Evolutionary conservation across 2,329 filamentous ascomycete species (phyloP).

Genomic region (Epichloe hybrida): DNA sequence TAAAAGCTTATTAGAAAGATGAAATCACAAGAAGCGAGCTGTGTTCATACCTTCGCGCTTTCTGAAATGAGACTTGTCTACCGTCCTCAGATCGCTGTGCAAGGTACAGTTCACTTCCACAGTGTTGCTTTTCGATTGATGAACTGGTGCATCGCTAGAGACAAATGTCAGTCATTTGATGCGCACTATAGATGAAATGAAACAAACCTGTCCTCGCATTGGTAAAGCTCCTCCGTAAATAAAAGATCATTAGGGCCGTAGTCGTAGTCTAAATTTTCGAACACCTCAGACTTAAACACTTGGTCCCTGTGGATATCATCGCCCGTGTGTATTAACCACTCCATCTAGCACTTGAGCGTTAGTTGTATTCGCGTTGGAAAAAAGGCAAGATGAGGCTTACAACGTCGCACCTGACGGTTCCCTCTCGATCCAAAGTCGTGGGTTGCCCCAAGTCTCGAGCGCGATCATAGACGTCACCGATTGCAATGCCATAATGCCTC

Average conservation of each 20-base stretch:
- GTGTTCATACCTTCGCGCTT: too few relatives aligned
- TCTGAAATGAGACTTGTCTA: neutral
- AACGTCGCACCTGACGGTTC: neutral
- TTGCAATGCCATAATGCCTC: neutral
- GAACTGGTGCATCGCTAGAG: neutral
- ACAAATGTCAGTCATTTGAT: neutral
- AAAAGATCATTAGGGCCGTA: neutral
- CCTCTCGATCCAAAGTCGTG: neutral
- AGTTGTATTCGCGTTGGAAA: neutral
- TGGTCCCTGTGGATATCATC: neutral
- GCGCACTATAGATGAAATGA: neutral
- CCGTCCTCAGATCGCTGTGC: neutral
- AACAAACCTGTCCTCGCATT: constrained; percentile 1
- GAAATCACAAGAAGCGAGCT: too few relatives aligned
- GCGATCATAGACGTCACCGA: fast-evolving
- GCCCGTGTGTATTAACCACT: neutral
- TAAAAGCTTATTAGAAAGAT: too few relatives aligned
- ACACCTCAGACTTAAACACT: neutral
- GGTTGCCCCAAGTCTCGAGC: neutral
- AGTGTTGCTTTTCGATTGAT: neutral
- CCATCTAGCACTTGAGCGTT: neutral
- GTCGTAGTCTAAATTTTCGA: fast-evolving
- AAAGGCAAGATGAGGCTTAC: neutral
- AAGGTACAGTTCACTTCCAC: neutral
- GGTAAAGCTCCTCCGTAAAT: neutral